Conservation (phyloP, 2,329 filamentous ascomycete species). For the Acephala macrosclerotiorum region DNA sequence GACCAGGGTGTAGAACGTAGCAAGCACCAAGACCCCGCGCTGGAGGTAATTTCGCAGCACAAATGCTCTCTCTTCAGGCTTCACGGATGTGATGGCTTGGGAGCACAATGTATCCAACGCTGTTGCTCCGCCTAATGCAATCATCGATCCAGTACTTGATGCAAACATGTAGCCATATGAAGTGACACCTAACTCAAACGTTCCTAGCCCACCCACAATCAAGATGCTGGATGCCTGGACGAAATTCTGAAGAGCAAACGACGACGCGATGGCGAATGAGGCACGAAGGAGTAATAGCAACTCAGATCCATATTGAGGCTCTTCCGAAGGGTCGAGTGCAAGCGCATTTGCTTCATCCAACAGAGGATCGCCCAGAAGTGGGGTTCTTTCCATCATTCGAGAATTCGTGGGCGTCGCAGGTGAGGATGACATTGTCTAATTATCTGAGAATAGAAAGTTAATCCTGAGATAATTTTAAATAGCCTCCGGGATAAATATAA, state of each 20-base stretch:
- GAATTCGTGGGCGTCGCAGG: neutral
- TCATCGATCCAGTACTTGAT: slow-evolving; percentile 83
- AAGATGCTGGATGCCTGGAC: slow-evolving; percentile 23
- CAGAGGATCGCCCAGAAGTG: slow-evolving; percentile 4
- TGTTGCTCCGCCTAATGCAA: slow-evolving; percentile 82
- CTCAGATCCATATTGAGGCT: slow-evolving; percentile 17
- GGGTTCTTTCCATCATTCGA: neutral
- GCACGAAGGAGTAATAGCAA: slow-evolving; percentile 14
- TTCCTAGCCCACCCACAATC: slow-evolving; percentile 18
- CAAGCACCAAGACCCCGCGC: slow-evolving; percentile 69
- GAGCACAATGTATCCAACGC: slow-evolving; percentile 79
- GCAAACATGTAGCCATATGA: slow-evolving; percentile 93
- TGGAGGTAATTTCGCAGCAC: slow-evolving; percentile 76
- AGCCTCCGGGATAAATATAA: too few species aligned
- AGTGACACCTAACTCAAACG: slow-evolving; percentile 51
- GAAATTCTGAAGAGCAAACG: slow-evolving; percentile 21
- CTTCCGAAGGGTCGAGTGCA: neutral
- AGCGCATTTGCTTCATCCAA: neutral
- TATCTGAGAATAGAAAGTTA: too few species aligned
- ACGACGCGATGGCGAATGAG: slow-evolving; percentile 17
- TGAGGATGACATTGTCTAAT: neutral
- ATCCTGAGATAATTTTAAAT: too few species aligned
- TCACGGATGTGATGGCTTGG: slow-evolving; percentile 5
- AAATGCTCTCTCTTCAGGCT: slow-evolving; percentile 52
- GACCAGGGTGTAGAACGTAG: slow-evolving; percentile 73